Evolutionary conservation across 1,139 yeast genomes (phyloP), one percentile per base, ranked within the genome.

Genomic region (Saccharomyces hybrid): DNA sequence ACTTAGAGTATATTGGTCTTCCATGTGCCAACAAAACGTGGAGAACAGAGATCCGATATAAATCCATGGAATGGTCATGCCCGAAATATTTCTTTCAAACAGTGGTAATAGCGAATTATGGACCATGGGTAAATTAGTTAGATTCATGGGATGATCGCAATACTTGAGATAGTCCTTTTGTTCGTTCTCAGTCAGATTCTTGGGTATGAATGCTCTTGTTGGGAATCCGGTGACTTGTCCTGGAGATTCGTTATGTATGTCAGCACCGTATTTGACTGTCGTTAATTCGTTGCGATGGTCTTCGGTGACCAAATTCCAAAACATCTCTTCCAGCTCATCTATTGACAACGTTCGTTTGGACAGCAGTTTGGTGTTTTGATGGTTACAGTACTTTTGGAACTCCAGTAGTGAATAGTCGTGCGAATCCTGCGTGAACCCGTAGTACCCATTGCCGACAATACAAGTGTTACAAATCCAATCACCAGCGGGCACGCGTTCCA

Each of bases 21-120:
- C 95, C 52, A 86, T 85, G 67, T 86, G 95, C 95, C 95, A 86
- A 67, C 95, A 86, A 64, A 86, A 86, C 0, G 95, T 86, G 2
- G 88, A 82, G 59, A 85, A 78, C 42, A 85, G 73, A 1, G 88
- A 84, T 0, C 95, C 95, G 28, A 86, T 77, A 62, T 86, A 86
- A 8, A 86, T 75, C 95, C 95, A 86, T 1, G 95, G 95, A 6
- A 84, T 77, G 0, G 93, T 86, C 91, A 86, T 86, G 1, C 95
- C 95, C 0, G 90, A 82, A 1, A 86, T 85, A 48, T 81, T 77
- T 32, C 81, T 78, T 59, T 79, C 78, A 57, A 84, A 77, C 62
- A 78, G 79, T 57, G 81, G 82, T 53, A 86, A 72, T 24, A 86
- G 69, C 0, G 90, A 84, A 0, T 88, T 88, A 44, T 75, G 71